phyloP scores from a whole-genome alignment of 164 flowering plant genomes.

The Piper longum region DNA sequence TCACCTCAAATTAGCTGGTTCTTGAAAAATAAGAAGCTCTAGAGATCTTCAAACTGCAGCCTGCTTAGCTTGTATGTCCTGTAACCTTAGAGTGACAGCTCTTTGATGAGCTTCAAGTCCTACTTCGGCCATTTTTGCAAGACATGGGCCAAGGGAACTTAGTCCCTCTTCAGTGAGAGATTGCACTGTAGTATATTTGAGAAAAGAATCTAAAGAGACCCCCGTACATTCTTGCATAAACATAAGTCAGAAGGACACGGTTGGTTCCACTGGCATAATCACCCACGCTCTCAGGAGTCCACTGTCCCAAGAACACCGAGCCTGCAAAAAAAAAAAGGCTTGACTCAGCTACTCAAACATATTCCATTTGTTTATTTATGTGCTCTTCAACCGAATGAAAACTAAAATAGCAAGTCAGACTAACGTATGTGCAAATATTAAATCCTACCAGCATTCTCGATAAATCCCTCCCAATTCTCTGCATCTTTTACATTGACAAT shows the following conservation, averaged over 20 bases:
- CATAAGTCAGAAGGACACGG: conserved; percentile 95
- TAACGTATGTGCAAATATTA: not conserved
- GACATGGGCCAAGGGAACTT: conserved; percentile 67
- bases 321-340: conserved; percentile 28
- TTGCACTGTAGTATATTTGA: conserved; percentile 81
- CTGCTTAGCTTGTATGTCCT: conserved; percentile 50
- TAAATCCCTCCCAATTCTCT: conserved; percentile 78
- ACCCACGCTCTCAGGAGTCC: conserved; percentile 98
- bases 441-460: conserved; percentile 82
- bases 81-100: conserved; percentile 77
- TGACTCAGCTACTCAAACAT: not conserved
- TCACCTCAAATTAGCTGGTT: too few species aligned
- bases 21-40: too few species aligned
- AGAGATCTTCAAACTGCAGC: too few species aligned
- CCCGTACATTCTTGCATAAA: conserved; percentile 94
- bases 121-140: conserved; percentile 85
- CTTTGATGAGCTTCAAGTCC: conserved; percentile 95
- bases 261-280: conserved; percentile 98
- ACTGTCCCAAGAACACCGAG: conserved; percentile 81
- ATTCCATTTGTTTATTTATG: not conserved
- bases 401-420: not conserved
- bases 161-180: conserved; percentile 90
- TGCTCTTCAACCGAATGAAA: not conserved
- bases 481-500: conserved; percentile 85
- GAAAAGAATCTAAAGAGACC: conserved; percentile 81